phyloP scores from a whole-genome alignment of 1,139 yeast genomes.

The Yamadazyma diospyri region DNA sequence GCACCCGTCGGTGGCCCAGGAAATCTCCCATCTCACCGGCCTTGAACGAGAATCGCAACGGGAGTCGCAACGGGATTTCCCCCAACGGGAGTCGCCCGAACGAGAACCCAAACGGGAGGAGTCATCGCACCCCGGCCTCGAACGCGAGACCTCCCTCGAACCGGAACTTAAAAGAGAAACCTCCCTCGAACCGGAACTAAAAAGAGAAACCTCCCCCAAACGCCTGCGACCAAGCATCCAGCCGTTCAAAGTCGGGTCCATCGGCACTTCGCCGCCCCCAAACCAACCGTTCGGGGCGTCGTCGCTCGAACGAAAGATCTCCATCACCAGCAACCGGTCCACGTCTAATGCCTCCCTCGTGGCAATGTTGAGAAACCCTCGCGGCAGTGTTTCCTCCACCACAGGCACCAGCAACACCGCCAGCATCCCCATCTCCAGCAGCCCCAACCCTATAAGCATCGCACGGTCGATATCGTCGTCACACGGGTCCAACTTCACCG shows the following conservation, averaged over 20 bases:
- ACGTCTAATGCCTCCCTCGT: conserved; percentile 56
- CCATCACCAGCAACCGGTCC: conserved; percentile 45
- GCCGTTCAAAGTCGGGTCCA: conserved; percentile 62
- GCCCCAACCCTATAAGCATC: conserved; percentile 17
- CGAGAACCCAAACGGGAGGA: not conserved
- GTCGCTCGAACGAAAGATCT: conserved; percentile 39
- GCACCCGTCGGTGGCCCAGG: not conserved
- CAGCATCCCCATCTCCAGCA: conserved; percentile 22
- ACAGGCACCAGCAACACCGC: conserved; percentile 20
- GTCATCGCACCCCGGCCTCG: not conserved
- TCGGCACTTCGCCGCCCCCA: conserved; percentile 47
- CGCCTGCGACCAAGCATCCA: conserved; percentile 39
- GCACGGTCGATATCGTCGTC: conserved; percentile 43
- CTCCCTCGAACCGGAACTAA: not conserved
- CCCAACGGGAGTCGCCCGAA: not conserved
- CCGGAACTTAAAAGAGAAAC: not conserved
- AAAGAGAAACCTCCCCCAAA: conserved; percentile 14
- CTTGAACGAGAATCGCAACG: not conserved
- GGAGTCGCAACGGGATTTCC: not conserved
- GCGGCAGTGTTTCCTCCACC: conserved; percentile 32
- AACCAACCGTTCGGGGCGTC: conserved; percentile 22
- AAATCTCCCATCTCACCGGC: not conserved
- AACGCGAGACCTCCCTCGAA: not conserved
- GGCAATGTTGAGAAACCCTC: conserved; percentile 49
- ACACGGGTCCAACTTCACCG: conserved; percentile 28